A percentile compares a stretch with the other conserved stretches of the same genome.
These are phyloP conservation scores for Gracilaria domingensis DNA, from an alignment of 23 red algal species.

Conservation along the genomic window DNA sequence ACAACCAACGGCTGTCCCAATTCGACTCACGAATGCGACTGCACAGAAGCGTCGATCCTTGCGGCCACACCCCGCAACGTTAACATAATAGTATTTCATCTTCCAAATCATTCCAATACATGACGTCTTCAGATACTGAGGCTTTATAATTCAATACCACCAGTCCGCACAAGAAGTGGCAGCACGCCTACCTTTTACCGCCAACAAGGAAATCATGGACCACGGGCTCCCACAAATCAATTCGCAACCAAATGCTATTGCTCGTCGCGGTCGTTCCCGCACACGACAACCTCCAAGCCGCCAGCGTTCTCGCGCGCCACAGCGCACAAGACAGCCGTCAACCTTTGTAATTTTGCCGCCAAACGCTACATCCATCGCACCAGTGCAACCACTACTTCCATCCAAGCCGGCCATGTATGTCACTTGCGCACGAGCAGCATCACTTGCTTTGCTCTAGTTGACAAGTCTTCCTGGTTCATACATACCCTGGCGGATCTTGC, in stretches of 20 bases:
- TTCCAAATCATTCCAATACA: background rate
- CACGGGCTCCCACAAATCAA: background rate
- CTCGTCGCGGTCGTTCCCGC: constrained; percentile 7
- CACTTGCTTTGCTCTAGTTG: background rate
- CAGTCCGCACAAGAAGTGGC: background rate
- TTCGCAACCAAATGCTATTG: background rate
- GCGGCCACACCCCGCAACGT: background rate
- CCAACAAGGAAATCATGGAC: background rate
- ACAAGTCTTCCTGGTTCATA: constrained; percentile 56
- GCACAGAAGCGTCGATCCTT: background rate
- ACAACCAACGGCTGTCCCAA: background rate
- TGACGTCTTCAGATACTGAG: background rate
- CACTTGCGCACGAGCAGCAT: constrained; percentile 4
- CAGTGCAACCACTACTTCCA: constrained; percentile 20
- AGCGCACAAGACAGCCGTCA: constrained; percentile 18
- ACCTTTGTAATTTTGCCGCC: background rate
- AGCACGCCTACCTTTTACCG: background rate
- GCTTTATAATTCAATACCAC: background rate
- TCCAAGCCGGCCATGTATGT: constrained; percentile 22
- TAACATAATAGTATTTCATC: background rate
- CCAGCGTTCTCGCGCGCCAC: constrained; percentile 25
- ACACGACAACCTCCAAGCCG: constrained; percentile 25
- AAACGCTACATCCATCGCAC: background rate
- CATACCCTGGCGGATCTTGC: constrained; percentile 55
- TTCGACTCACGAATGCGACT: background rate